phyloP scores from a whole-genome alignment of 139 green algal species.

The Marvania coccoides region DNA sequence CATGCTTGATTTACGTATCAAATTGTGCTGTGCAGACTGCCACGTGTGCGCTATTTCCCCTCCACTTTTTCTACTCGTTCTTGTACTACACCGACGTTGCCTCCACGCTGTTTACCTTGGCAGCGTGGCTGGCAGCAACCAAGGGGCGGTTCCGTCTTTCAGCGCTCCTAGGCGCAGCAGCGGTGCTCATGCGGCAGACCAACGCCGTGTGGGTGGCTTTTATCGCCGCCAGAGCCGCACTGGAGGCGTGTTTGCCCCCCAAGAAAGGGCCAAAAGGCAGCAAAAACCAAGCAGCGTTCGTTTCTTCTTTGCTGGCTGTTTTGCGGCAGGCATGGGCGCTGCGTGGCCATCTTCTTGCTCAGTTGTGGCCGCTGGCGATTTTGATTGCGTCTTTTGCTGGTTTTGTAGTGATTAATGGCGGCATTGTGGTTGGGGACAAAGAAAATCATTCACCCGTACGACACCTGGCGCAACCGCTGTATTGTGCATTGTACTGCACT shows the following conservation, averaged over 20 bases:
- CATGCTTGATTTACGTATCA: background rate
- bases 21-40: conserved; percentile 20
- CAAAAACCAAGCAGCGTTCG: background rate
- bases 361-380: conserved; percentile 33
- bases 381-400: conserved; percentile 44
- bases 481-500: conserved; percentile 59
- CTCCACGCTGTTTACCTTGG: conserved; percentile 56
- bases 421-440: conserved; percentile 77
- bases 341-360: conserved; percentile 6
- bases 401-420: conserved; percentile 77
- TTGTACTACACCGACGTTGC: conserved; percentile 90
- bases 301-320: background rate
- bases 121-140: conserved; percentile 28
- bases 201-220: conserved; percentile 89
- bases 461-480: conserved; percentile 75
- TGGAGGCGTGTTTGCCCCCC: background rate
- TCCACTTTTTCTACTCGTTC: conserved; percentile 85
- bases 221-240: conserved; percentile 7
- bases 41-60: conserved; percentile 45
- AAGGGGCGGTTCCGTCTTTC: background rate
- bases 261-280: background rate
- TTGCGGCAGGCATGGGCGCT: background rate
- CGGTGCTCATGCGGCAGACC: conserved; percentile 78
- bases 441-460: conserved; percentile 54
- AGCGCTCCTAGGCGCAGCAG: conserved; percentile 28